Conservation (phyloP, 1,139 yeast genomes). For the Wickerhamiella infanticola region DNA sequence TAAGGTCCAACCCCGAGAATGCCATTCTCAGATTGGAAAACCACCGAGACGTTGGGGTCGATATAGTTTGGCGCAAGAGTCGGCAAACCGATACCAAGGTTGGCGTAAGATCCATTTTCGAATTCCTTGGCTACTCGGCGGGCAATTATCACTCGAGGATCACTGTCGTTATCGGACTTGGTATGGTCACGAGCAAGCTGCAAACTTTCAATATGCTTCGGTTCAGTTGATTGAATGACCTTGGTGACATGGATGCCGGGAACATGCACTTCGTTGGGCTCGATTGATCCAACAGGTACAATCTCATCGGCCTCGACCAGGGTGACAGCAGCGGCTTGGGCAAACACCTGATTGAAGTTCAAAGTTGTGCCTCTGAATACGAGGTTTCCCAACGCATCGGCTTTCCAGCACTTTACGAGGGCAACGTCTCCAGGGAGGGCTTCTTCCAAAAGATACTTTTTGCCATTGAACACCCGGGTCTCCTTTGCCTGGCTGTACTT, state of each 20-base stretch:
- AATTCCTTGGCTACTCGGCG: conserved; percentile 34
- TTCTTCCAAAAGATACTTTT: conserved; percentile 30
- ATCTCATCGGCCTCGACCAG: conserved; percentile 39
- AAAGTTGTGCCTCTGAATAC: conserved; percentile 34
- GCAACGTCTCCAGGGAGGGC: conserved; percentile 35
- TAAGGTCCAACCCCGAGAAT: conserved; percentile 36
- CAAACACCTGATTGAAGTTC: conserved; percentile 34
- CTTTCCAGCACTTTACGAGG: conserved; percentile 33
- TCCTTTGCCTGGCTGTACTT: conserved; percentile 29
- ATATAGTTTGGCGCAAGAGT: conserved; percentile 33
- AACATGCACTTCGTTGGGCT: conserved; percentile 33
- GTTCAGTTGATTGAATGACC: conserved; percentile 29
- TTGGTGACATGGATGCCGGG: conserved; percentile 33
- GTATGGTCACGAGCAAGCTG: conserved; percentile 10
- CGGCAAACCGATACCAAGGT: conserved; percentile 38
- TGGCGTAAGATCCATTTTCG: conserved; percentile 30
- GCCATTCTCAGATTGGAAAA: conserved; percentile 36
- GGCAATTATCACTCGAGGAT: conserved; percentile 27
- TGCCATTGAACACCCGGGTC: conserved; percentile 30
- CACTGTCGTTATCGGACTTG: conserved; percentile 4
- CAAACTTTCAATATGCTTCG: conserved; percentile 31
- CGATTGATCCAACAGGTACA: conserved; percentile 33
- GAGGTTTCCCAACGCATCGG: conserved; percentile 34
- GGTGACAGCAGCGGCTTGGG: conserved; percentile 32
- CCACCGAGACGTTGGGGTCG: conserved; percentile 27